phyloP scores from a whole-genome alignment of 2,329 filamentous ascomycete genomes.

The Daldinia eschscholtzii region DNA sequence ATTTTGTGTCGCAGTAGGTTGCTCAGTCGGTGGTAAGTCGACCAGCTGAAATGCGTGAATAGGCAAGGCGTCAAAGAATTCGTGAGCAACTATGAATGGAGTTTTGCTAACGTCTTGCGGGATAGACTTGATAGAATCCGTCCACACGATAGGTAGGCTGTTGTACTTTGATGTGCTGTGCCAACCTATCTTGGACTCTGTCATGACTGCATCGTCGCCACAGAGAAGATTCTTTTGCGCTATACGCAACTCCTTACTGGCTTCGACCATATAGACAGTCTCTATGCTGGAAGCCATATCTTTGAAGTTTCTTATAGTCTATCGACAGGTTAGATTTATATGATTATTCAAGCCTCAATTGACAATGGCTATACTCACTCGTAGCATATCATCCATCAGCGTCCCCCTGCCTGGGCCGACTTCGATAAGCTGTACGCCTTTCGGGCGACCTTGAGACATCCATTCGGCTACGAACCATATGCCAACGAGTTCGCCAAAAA shows the following conservation, averaged over 20 bases:
- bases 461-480: slow-evolving; percentile 98
- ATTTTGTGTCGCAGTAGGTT: slow-evolving; percentile 56
- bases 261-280: slow-evolving; percentile 93
- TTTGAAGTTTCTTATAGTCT: slow-evolving; percentile 89
- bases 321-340: slow-evolving; percentile 5
- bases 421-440: slow-evolving; percentile 89
- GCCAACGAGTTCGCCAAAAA: slow-evolving; percentile 94
- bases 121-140: slow-evolving; percentile 87
- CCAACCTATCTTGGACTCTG: slow-evolving; percentile 79
- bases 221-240: slow-evolving; percentile 87
- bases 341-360: neutral
- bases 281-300: slow-evolving; percentile 81
- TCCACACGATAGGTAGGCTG: slow-evolving; percentile 84
- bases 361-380: slow-evolving; percentile 67
- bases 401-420: slow-evolving; percentile 94
- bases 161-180: slow-evolving; percentile 82
- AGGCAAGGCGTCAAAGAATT: slow-evolving; percentile 98
- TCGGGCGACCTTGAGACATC: slow-evolving; percentile 86
- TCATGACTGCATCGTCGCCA: slow-evolving; percentile 74
- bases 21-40: slow-evolving; percentile 58
- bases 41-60: slow-evolving; percentile 95
- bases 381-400: slow-evolving; percentile 94
- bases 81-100: slow-evolving; percentile 95
- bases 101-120: slow-evolving; percentile 77
- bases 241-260: slow-evolving; percentile 81